Conservation (phyloP, 306 rosid genomes). For the Vicia faba region DNA sequence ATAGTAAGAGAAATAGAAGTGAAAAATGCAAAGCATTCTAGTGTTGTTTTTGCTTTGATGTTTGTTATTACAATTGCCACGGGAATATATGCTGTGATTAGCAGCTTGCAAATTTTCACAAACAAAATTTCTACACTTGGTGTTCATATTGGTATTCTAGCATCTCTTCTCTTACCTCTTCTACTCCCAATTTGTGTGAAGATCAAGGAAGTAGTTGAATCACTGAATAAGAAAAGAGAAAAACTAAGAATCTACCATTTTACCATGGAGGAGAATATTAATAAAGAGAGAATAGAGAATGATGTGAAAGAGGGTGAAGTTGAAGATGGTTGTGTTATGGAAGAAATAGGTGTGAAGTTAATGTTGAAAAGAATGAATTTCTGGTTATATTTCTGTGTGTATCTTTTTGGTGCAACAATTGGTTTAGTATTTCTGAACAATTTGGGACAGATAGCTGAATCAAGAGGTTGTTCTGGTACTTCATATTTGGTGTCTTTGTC, state of each 20-base stretch:
- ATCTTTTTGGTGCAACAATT: conserved; percentile 72
- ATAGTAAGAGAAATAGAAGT: conserved; percentile 43
- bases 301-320: conserved; percentile 11
- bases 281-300: conserved; percentile 33
- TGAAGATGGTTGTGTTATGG: conserved; percentile 40
- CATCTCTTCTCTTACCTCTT: conserved; percentile 60
- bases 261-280: conserved; percentile 50
- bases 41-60: conserved; percentile 55
- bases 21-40: conserved; percentile 28
- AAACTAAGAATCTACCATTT: conserved; percentile 46
- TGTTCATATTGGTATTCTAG: conserved; percentile 49
- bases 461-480: conserved; percentile 58
- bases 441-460: conserved; percentile 91
- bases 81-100: conserved; percentile 63
- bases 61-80: conserved; percentile 69
- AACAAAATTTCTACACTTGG: conserved; percentile 41
- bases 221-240: conserved; percentile 45
- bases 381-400: conserved; percentile 74
- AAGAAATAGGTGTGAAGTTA: conserved; percentile 76
- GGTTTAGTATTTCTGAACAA: conserved; percentile 85
- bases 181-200: conserved; percentile 45
- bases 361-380: conserved; percentile 76
- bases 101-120: conserved; percentile 55
- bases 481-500: conserved; percentile 80
- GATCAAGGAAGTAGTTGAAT: conserved; percentile 38